These are phyloP conservation scores for Podospora anserina DNA, from an alignment of 495 filamentous ascomycete genomes.

Conservation along the genomic window DNA sequence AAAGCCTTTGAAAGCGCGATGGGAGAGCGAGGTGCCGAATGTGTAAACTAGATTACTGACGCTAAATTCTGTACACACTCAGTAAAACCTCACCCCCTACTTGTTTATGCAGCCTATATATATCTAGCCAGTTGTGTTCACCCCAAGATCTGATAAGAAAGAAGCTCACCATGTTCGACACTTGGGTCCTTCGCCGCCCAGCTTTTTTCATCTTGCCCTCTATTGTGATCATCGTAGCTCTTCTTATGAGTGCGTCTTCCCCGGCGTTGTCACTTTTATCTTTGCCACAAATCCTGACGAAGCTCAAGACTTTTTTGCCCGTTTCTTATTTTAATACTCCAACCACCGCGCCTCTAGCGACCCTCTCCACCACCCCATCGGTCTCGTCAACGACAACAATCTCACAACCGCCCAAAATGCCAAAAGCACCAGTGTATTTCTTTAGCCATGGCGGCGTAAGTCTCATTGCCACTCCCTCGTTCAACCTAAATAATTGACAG, in stretches of 20 bases:
- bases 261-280: slow-evolving; percentile 7
- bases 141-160: not conserved
- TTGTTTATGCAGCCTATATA: not conserved
- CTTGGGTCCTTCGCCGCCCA: slow-evolving; percentile 12
- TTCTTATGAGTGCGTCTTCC: slow-evolving; percentile 10
- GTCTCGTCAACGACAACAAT: slow-evolving; percentile 17
- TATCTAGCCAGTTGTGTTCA: not conserved
- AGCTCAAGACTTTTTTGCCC: slow-evolving; percentile 15
- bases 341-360: slow-evolving; percentile 9
- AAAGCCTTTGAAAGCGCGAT: slow-evolving; percentile 4
- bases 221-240: slow-evolving; percentile 18
- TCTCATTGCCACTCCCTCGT: slow-evolving; percentile 12
- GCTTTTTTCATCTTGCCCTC: slow-evolving; percentile 10
- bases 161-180: slow-evolving; percentile 5
- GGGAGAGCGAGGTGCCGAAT: not conserved
- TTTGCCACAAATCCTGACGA: not conserved
- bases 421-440: slow-evolving; percentile 66
- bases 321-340: slow-evolving; percentile 1
- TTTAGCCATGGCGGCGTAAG: slow-evolving; percentile 73
- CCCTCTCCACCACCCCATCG: slow-evolving; percentile 12
- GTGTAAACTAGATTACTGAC: not conserved
- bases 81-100: not conserved
- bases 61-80: not conserved
- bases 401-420: slow-evolving; percentile 23
- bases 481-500: no score